phyloP scores from a whole-genome alignment of 305 asterid species.

The Fraxinus angustifolia region DNA sequence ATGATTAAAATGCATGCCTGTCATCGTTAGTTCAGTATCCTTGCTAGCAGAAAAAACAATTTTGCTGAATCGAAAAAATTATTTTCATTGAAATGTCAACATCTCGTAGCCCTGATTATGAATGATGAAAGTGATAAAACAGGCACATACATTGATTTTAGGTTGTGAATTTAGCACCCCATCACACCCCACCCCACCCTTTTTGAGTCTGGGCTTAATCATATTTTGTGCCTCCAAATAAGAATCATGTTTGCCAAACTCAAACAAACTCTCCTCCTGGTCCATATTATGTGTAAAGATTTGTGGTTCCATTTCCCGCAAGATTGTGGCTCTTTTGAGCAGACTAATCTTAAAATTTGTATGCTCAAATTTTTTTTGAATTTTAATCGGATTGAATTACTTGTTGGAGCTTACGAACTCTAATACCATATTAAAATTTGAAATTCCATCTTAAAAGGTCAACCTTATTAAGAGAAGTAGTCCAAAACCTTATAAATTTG shows the following conservation, averaged over 20 bases:
- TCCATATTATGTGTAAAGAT: background rate
- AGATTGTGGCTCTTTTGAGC: too few relatives aligned
- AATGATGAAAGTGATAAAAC: constrained; percentile 28
- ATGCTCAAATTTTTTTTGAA: too few relatives aligned
- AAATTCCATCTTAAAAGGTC: too few relatives aligned
- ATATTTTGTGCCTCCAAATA: constrained; percentile 25
- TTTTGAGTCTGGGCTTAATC: constrained; percentile 6
- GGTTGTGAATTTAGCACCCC: constrained; percentile 20
- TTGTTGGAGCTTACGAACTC: too few relatives aligned
- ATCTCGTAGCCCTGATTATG: constrained; percentile 33
- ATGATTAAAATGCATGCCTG: background rate
- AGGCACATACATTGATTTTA: constrained; percentile 27
- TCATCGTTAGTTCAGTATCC: constrained; percentile 22
- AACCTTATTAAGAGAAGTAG: too few relatives aligned
- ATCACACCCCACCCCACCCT: background rate
- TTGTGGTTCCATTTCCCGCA: too few relatives aligned
- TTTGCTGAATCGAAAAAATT: constrained; percentile 20
- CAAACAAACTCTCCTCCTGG: background rate
- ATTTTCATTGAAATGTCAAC: constrained; percentile 31
- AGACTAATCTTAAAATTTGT: too few relatives aligned
- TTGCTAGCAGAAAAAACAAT: constrained; percentile 24
- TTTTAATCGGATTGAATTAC: too few relatives aligned
- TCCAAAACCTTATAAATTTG: too few relatives aligned
- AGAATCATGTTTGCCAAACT: constrained; percentile 28
- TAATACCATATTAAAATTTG: too few relatives aligned